Percentiles rank a stretch among this genome's conserved stretches.
These are phyloP conservation scores for Calonectria crousiana DNA, from an alignment of 2,329 filamentous ascomycete genomes.

Conservation along the genomic window DNA sequence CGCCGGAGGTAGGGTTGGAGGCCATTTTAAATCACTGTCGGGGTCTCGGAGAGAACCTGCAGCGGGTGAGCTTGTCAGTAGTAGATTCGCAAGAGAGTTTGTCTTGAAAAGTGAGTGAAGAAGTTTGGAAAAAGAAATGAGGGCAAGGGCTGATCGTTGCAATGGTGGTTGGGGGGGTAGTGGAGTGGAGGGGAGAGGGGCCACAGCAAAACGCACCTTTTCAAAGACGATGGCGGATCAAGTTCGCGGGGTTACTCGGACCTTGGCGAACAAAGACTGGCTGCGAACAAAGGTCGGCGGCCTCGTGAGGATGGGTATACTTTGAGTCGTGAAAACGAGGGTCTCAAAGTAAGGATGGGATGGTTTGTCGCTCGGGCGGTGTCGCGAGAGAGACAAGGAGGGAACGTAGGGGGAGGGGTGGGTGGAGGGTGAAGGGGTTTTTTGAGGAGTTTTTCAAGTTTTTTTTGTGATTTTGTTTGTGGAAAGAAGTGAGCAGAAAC, in stretches of 20 bases:
- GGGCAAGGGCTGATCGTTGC: neutral
- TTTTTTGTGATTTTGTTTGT: slow-evolving; percentile 70
- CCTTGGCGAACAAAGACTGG: slow-evolving; percentile 43
- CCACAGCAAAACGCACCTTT: slow-evolving; percentile 33
- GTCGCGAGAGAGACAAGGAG: slow-evolving; percentile 47
- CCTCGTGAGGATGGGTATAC: slow-evolving; percentile 34
- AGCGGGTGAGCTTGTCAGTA: slow-evolving; percentile 30
- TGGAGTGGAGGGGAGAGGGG: slow-evolving; percentile 26
- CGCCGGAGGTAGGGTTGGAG: slow-evolving; percentile 67
- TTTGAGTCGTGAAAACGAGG: slow-evolving; percentile 40
- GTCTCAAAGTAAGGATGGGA: slow-evolving; percentile 40
- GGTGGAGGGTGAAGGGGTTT: slow-evolving; percentile 59
- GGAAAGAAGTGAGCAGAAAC: slow-evolving; percentile 68
- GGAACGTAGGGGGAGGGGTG: slow-evolving; percentile 35
- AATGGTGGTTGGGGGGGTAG: slow-evolving; percentile 11
- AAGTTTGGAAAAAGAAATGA: slow-evolving; percentile 26
- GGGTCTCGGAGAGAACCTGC: slow-evolving; percentile 34
- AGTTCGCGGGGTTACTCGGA: slow-evolving; percentile 43
- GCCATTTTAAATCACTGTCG: slow-evolving; percentile 64
- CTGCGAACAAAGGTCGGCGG: slow-evolving; percentile 31
- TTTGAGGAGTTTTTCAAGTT: slow-evolving; percentile 70
- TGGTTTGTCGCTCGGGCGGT: slow-evolving; percentile 43
- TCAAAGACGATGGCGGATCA: slow-evolving; percentile 36
- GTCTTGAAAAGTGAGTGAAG: slow-evolving; percentile 4
- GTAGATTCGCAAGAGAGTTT: slow-evolving; percentile 6